These are phyloP conservation scores for Coleophoma eucalyptorum DNA, from an alignment of 2,329 filamentous ascomycete genomes.

Conservation along the genomic window DNA sequence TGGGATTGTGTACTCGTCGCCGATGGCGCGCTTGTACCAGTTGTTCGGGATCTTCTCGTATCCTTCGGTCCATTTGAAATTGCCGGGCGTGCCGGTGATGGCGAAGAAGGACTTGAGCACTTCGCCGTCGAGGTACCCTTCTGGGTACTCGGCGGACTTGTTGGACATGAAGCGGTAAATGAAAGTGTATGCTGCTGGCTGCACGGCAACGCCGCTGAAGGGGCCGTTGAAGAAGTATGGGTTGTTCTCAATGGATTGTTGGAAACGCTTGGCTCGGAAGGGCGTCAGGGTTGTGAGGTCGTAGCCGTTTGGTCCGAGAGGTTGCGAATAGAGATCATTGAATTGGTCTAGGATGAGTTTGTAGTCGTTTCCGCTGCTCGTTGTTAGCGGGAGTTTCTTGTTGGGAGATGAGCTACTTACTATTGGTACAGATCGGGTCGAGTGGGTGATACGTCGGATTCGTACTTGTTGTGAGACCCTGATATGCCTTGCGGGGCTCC, in stretches of 20 bases:
- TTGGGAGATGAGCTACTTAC: conserved; percentile 6
- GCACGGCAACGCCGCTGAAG: conserved; percentile 42
- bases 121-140: conserved; percentile 34
- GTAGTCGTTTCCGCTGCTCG: conserved; percentile 40
- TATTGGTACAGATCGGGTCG: conserved; percentile 46
- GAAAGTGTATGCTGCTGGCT: conserved; percentile 45
- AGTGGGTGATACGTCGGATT: conserved; percentile 48
- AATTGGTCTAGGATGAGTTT: conserved; percentile 49
- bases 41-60: conserved; percentile 20
- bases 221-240: conserved; percentile 52
- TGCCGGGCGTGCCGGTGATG: conserved; percentile 18
- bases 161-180: conserved; percentile 39
- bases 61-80: conserved; percentile 10
- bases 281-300: conserved; percentile 38
- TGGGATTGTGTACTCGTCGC: conserved; percentile 35
- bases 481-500: conserved; percentile 41
- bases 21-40: conserved; percentile 20
- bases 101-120: conserved; percentile 27
- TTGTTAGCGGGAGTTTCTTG: background rate
- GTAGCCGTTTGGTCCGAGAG: conserved; percentile 31
- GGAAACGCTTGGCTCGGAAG: conserved; percentile 39
- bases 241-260: conserved; percentile 44
- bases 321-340: conserved; percentile 39
- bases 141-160: conserved; percentile 40
- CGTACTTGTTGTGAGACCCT: conserved; percentile 52